phyloP scores from a whole-genome alignment of 345 rosid species.

The Sonneratia caseolaris region DNA sequence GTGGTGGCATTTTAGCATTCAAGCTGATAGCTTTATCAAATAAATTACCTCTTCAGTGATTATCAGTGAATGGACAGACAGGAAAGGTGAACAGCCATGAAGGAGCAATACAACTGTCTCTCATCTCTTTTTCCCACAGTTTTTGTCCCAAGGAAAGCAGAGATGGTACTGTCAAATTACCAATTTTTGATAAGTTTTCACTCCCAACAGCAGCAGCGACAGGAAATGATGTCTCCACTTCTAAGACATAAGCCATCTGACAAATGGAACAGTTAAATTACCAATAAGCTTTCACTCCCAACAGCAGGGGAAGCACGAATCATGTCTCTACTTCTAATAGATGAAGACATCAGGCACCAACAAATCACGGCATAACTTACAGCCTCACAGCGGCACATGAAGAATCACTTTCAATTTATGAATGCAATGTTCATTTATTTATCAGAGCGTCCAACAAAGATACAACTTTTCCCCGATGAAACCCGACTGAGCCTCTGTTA shows the following conservation, averaged over 20 bases:
- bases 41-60: not conserved
- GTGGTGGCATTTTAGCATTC: not conserved
- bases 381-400: not conserved
- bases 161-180: not conserved
- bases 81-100: not conserved
- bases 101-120: not conserved
- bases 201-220: not conserved
- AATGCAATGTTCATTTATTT: not conserved
- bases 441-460: not conserved
- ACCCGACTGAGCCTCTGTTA: not conserved
- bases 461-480: not conserved
- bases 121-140: not conserved
- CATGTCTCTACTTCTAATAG: not conserved
- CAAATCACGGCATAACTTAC: not conserved
- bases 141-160: not conserved
- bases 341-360: not conserved
- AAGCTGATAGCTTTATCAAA: not conserved
- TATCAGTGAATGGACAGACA: not conserved
- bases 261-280: not conserved
- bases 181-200: not conserved
- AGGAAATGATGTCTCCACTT: not conserved
- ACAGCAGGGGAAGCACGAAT: not conserved
- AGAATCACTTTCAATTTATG: not conserved
- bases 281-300: not conserved
- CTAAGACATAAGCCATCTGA: not conserved